phyloP scores from a whole-genome alignment of 2,329 filamentous ascomycete species.

The Ophioceras dolichostomum region DNA sequence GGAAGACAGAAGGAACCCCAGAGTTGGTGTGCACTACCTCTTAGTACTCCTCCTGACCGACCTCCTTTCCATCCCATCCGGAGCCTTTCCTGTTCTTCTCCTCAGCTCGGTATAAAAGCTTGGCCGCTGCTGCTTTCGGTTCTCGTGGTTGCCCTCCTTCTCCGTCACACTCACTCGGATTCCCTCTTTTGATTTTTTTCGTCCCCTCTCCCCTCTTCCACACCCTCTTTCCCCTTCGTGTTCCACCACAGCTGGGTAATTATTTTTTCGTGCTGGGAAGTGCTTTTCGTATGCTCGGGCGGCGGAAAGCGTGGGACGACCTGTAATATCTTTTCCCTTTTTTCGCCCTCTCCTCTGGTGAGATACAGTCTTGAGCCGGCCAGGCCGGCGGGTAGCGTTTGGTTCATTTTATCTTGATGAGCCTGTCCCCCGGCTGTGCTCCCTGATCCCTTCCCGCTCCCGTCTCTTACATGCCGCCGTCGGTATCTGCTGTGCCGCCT shows the following conservation, averaged over 20 bases:
- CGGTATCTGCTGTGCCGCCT: neutral
- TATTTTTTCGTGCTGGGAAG: neutral
- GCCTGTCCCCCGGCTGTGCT: neutral
- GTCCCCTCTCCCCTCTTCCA: neutral
- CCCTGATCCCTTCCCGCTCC: neutral
- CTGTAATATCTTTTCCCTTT: slow-evolving; percentile 3
- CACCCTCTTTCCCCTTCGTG: slow-evolving; percentile 3
- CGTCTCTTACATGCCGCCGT: neutral
- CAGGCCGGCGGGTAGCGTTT: slow-evolving; percentile 11
- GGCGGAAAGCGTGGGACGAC: neutral
- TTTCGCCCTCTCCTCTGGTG: neutral
- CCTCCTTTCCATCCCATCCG: too few species aligned
- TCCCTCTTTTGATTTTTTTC: slow-evolving; percentile 6
- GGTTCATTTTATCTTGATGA: slow-evolving; percentile 1
- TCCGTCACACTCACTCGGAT: slow-evolving; percentile 2
- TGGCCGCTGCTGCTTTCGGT: neutral
- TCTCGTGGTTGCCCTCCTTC: too few species aligned
- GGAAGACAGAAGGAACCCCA: too few species aligned
- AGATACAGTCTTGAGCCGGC: slow-evolving; percentile 14
- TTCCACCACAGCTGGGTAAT: slow-evolving; percentile 3
- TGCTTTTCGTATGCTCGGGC: neutral
- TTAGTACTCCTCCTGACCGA: too few species aligned
- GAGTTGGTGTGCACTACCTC: neutral
- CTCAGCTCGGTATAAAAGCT: neutral
- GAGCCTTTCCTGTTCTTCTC: neutral